Base-by-base conservation (phyloP, 2,329 filamentous ascomycete genomes). In the Aspergillus vadensis region DNA sequence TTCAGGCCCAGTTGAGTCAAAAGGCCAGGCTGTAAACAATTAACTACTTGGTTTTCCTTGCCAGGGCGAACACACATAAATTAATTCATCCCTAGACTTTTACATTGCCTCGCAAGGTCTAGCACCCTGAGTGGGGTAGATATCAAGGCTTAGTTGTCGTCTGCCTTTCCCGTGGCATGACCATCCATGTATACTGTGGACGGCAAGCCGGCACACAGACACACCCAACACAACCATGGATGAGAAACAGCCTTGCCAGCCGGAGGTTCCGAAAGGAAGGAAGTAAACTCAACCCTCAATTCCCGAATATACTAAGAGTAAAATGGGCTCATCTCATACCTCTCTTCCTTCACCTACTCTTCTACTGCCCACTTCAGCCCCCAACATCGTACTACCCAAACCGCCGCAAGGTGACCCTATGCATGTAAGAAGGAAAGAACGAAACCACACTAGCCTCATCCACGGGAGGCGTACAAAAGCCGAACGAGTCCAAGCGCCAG, bases 1-100 rank as follows among this genome's bases (percentile, higher is more conserved):
- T 82, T 58, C 81, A 80, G 72, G 66, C 70, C 53, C 66, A 67
- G 48, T 62, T 69, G 36, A 72, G 64, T 19, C 67, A 64, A 10
- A 77, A 76, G 68, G 73, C 78, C 48, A 83, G 80, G 67, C 69
- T 83, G 60, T 82, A 81, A 74, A 23, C 38, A 8, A 17, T 8
- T 25, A 8, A 25, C 25, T 25, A 25, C 7, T 8, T 6, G 27
- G 19, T 25, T 21, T 48, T 15, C 41, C 14, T 48, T 23, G 25
- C 4, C 27, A 9, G n/a, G 38, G 30, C 27, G 17, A 7, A 36
- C 30, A 36, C 12, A 36, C 30, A 36, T 14, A 36, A 14, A 14
- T 36, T 36, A 36, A 36, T 36, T 14, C 30, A 14, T 2, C 30
- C 30, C 5, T 36, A 36, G 30, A 36, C 4, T 30, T 36, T 36